These are phyloP conservation scores for Drechslera avenae DNA, from an alignment of 2,329 filamentous ascomycete species.

Conservation along the genomic window DNA sequence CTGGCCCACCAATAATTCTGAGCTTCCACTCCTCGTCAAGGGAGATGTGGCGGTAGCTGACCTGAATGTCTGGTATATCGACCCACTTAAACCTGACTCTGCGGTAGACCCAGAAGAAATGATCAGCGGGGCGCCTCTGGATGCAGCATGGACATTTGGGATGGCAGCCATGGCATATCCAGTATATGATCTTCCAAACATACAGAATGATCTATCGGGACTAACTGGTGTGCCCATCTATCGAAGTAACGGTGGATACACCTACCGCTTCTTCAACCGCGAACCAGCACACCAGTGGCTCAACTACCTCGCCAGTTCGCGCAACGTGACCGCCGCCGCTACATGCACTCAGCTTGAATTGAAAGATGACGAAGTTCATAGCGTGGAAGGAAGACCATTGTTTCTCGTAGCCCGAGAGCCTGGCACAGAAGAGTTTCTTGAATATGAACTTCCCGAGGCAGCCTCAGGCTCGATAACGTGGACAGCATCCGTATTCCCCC, in stretches of 20 bases:
- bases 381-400: not conserved
- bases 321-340: conserved; percentile 28
- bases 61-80: conserved; percentile 29
- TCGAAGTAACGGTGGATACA: conserved; percentile 24
- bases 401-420: conserved; percentile 22
- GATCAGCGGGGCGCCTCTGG: conserved; percentile 20
- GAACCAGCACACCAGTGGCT: conserved; percentile 37
- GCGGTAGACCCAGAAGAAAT: not conserved
- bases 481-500: conserved; percentile 23
- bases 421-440: conserved; percentile 16
- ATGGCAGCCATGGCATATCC: conserved; percentile 36
- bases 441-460: conserved; percentile 20
- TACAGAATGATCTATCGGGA: conserved; percentile 24
- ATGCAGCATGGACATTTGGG: conserved; percentile 40
- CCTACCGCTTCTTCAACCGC: conserved; percentile 43
- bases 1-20: conserved; percentile 42
- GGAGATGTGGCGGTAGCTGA: conserved; percentile 38
- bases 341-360: conserved; percentile 30
- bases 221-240: conserved; percentile 37
- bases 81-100: not conserved
- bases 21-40: conserved; percentile 30
- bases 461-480: conserved; percentile 32
- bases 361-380: conserved; percentile 5
- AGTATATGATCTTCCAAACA: conserved; percentile 16
- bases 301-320: conserved; percentile 34